Evolutionary conservation across 1,139 yeast species (phyloP).

Genomic region (Protomyces arabidopsidicola): DNA sequence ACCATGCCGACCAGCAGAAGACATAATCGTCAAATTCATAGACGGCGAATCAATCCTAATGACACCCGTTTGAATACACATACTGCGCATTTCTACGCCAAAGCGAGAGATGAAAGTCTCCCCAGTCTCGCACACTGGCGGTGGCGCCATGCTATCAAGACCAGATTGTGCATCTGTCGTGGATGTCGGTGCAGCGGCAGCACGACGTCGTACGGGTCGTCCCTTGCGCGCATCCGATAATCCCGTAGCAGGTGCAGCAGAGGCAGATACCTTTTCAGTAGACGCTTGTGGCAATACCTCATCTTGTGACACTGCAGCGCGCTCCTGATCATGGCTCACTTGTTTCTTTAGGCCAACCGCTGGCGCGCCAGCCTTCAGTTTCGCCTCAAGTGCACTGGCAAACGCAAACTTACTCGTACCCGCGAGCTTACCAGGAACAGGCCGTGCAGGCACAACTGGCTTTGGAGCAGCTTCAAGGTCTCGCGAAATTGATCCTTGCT

Average conservation of each 20-base stretch:
- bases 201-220: slow-evolving; percentile 15
- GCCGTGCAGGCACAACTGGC: slow-evolving; percentile 17
- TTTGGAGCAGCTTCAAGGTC: neutral
- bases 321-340: neutral
- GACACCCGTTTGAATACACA: slow-evolving; percentile 23
- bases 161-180: neutral
- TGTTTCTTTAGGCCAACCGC: slow-evolving; percentile 6
- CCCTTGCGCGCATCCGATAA: slow-evolving; percentile 23
- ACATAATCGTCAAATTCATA: slow-evolving; percentile 16
- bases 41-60: slow-evolving; percentile 16
- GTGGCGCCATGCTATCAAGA: neutral
- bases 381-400: slow-evolving; percentile 21
- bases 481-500: neutral
- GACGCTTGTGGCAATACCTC: neutral
- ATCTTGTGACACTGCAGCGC: neutral
- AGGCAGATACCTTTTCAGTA: neutral
- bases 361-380: slow-evolving; percentile 14
- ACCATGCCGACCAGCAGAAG: slow-evolving; percentile 20
- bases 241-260: neutral
- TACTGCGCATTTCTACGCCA: slow-evolving; percentile 24
- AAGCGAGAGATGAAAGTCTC: slow-evolving; percentile 19
- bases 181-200: slow-evolving; percentile 1
- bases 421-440: slow-evolving; percentile 12
- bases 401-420: slow-evolving; percentile 17
- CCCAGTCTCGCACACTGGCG: slow-evolving; percentile 24